Percentiles rank a stretch among this genome's conserved stretches.
These are phyloP conservation scores for Ilyonectria sp. DNA, from an alignment of 2,329 filamentous ascomycete genomes.

Conservation along the genomic window DNA sequence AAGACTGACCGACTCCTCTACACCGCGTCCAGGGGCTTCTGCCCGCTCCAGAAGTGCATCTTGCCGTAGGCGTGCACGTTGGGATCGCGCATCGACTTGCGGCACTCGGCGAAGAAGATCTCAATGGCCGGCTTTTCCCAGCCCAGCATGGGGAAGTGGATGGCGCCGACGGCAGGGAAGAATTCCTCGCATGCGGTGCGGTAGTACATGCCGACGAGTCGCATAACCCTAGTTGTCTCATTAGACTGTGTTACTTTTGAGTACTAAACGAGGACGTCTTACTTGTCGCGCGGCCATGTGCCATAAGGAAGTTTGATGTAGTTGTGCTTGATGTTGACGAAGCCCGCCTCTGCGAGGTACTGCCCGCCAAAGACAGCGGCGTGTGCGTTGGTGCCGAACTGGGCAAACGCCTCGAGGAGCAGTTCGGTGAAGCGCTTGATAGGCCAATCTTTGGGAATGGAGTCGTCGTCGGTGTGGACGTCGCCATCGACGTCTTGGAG, in stretches of 20 bases:
- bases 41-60: slow-evolving; percentile 61
- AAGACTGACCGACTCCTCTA: background rate
- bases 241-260: background rate
- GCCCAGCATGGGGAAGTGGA: slow-evolving; percentile 57
- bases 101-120: slow-evolving; percentile 51
- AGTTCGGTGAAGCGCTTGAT: slow-evolving; percentile 54
- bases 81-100: slow-evolving; percentile 51
- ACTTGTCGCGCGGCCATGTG: slow-evolving; percentile 63
- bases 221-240: slow-evolving; percentile 48
- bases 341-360: slow-evolving; percentile 56
- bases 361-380: slow-evolving; percentile 56
- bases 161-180: slow-evolving; percentile 57
- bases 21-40: slow-evolving; percentile 52
- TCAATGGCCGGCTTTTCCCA: slow-evolving; percentile 54
- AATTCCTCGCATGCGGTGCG: slow-evolving; percentile 59
- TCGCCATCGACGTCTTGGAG: slow-evolving; percentile 62
- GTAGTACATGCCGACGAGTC: slow-evolving; percentile 59
- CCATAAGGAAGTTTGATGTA: slow-evolving; percentile 61
- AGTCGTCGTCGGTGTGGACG: slow-evolving; percentile 56
- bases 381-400: slow-evolving; percentile 55
- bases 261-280: background rate
- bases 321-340: slow-evolving; percentile 56
- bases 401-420: slow-evolving; percentile 55
- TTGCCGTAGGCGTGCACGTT: slow-evolving; percentile 54
- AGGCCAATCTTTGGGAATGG: slow-evolving; percentile 52